phyloP scores from a whole-genome alignment of 2,329 filamentous ascomycete species.

The Iodosphaeria phyllophila region DNA sequence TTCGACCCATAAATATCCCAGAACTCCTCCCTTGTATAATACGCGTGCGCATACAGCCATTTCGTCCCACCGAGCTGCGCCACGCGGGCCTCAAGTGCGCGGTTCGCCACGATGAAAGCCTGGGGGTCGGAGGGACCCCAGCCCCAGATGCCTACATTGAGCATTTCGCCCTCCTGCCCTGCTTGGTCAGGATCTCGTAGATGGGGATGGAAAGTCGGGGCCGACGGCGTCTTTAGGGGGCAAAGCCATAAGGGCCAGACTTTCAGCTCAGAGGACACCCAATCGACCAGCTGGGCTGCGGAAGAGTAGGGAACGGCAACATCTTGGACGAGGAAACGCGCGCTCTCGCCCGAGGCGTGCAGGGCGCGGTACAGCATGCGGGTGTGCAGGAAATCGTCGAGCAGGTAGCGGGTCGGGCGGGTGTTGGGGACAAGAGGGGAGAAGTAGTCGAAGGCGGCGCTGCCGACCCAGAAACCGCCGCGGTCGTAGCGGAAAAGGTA shows the following conservation, averaged over 20 bases:
- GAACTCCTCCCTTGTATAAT: constrained; percentile 58
- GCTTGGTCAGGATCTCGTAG: constrained; percentile 13
- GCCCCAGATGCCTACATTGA: constrained; percentile 64
- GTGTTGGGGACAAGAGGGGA: constrained; percentile 44
- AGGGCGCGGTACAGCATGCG: constrained; percentile 57
- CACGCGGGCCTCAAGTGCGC: constrained; percentile 51
- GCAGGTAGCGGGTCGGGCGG: constrained; percentile 43
- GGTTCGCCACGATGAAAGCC: constrained; percentile 52
- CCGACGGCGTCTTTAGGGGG: constrained; percentile 27
- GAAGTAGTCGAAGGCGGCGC: constrained; percentile 50
- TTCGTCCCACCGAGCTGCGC: constrained; percentile 57
- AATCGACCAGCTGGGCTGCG: constrained; percentile 33
- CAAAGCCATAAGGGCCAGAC: constrained; percentile 46
- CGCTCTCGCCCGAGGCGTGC: constrained; percentile 45
- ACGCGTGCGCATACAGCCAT: constrained; percentile 76
- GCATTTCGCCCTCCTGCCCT: constrained; percentile 18
- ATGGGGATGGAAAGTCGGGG: constrained; percentile 37
- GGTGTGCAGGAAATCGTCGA: constrained; percentile 57
- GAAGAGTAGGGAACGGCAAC: constrained; percentile 36
- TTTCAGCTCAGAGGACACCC: constrained; percentile 26
- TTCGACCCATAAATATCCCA: constrained; percentile 42
- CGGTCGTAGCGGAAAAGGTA: constrained; percentile 65
- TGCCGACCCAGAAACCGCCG: constrained; percentile 57
- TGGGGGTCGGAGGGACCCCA: constrained; percentile 39
- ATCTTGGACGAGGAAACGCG: constrained; percentile 51